A percentile compares a stretch with the other conserved stretches of the same genome.
phyloP scores from a whole-genome alignment of 2,329 filamentous ascomycete genomes.

The Beauveria varroae region DNA sequence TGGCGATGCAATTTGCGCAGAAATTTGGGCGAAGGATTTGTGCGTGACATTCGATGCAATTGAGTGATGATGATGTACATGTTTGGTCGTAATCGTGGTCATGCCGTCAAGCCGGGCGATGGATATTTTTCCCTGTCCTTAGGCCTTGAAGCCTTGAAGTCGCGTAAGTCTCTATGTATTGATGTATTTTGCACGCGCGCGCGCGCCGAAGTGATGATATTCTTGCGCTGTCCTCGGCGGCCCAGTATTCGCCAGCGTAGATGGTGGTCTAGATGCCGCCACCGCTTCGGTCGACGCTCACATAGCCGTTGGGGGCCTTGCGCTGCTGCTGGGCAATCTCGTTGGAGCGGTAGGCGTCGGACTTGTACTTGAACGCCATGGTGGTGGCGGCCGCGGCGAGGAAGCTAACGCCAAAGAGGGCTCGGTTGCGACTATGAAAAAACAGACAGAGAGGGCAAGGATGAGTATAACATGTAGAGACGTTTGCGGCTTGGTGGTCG shows the following conservation, averaged over 20 bases:
- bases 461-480: neutral
- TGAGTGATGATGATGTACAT: neutral
- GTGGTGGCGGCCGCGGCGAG: constrained; percentile 22
- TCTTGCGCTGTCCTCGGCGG: too few relatives aligned
- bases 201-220: neutral
- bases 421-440: constrained; percentile 29
- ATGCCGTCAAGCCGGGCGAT: neutral
- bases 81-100: neutral
- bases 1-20: neutral
- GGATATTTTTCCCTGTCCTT: neutral
- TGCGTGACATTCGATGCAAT: neutral
- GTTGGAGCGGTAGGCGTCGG: constrained; percentile 31
- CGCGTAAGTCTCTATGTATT: neutral
- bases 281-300: constrained; percentile 45
- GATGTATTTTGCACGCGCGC: neutral
- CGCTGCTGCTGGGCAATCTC: constrained; percentile 34
- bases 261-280: constrained; percentile 29
- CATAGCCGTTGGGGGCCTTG: constrained; percentile 34
- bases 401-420: constrained; percentile 26
- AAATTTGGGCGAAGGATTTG: neutral
- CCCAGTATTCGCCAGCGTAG: neutral
- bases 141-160: too few relatives aligned
- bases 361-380: constrained; percentile 26
- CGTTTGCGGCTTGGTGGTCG: neutral
- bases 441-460: neutral